A percentile compares a stretch with the other conserved stretches of the same genome.
Evolutionary conservation across 257 asterid genomes (phyloP).

Genomic region (Echium plantagineum): DNA sequence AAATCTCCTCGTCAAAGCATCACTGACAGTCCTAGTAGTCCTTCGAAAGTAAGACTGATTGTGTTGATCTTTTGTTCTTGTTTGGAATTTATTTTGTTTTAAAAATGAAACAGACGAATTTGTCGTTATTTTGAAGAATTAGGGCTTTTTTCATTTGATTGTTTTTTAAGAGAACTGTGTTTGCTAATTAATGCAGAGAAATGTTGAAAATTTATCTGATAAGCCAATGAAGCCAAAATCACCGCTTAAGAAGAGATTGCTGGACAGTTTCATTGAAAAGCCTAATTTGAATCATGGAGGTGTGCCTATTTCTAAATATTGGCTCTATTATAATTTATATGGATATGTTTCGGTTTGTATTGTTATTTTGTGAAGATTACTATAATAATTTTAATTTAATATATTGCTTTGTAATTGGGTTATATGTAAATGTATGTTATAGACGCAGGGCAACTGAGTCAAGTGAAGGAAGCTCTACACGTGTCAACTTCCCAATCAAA

Average conservation of each 20-base stretch:
- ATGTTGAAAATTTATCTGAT: conserved; percentile 18
- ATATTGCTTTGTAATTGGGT: neutral
- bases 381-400: neutral
- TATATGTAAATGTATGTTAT: neutral
- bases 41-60: conserved; percentile 25
- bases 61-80: neutral
- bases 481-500: conserved; percentile 58
- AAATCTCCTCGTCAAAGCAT: conserved; percentile 53
- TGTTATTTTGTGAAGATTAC: neutral
- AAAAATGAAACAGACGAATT: too few relatives aligned
- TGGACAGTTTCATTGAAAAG: conserved; percentile 30
- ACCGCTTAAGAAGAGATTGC: conserved; percentile 32
- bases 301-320: conserved; percentile 10
- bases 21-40: conserved; percentile 34
- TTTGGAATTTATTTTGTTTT: too few relatives aligned
- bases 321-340: neutral
- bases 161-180: neutral
- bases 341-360: neutral
- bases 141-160: neutral
- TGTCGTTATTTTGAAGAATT: neutral
- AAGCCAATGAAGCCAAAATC: conserved; percentile 22
- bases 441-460: conserved; percentile 68
- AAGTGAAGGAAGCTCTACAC: conserved; percentile 72
- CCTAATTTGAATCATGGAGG: conserved; percentile 73
- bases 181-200: conserved; percentile 23